A percentile compares a stretch with the other conserved stretches of the same genome.
Conservation (phyloP, 257 asterid genomes). For the Anisodus acutangulus region DNA sequence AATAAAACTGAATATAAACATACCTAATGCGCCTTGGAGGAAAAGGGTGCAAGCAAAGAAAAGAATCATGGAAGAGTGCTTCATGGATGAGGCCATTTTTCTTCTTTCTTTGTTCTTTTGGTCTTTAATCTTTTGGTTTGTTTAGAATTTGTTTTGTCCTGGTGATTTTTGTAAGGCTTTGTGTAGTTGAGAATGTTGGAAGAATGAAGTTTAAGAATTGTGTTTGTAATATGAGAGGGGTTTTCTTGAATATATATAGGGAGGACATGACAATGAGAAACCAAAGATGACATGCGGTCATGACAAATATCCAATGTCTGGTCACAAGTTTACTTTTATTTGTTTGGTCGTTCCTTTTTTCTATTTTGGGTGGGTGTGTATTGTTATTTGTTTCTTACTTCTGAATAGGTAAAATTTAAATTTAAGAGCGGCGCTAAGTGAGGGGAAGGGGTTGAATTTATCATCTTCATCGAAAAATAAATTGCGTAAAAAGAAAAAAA, state of each 20-base stretch:
- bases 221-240: not conserved
- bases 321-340: constrained; percentile 15
- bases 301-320: not conserved
- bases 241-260: constrained; percentile 9
- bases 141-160: not conserved
- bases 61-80: constrained; percentile 39
- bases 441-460: no score
- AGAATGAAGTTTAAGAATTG: not conserved
- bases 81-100: constrained; percentile 50
- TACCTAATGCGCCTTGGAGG: constrained; percentile 53
- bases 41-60: constrained; percentile 57
- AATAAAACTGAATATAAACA: not conserved
- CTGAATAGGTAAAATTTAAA: not conserved
- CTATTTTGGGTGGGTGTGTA: not conserved
- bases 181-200: constrained; percentile 21
- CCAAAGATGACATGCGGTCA: not conserved
- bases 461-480: no score
- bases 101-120: constrained; percentile 28
- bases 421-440: not conserved
- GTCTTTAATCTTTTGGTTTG: not conserved
- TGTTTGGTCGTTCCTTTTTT: not conserved
- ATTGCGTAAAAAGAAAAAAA: no score
- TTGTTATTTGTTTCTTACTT: not conserved
- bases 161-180: not conserved
- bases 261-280: not conserved